Evolutionary conservation across 805 yeast genomes (phyloP).

Genomic region (Candida silvatica): DNA sequence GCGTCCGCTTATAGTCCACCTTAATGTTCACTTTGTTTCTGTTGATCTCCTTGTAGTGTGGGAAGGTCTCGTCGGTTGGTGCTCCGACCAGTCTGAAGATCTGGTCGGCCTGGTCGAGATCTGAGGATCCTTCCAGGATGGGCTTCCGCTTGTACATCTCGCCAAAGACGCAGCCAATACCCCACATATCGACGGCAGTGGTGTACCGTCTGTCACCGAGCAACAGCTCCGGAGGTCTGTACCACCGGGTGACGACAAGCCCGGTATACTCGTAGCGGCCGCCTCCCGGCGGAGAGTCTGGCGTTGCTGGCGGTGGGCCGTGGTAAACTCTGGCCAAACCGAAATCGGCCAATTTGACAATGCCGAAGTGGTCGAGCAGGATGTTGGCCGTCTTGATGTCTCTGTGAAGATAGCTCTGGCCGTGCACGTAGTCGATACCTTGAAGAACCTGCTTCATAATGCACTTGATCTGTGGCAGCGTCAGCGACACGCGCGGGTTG

Average conservation of each 20-base stretch:
- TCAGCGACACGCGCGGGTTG: conserved; percentile 58
- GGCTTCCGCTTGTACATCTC: conserved; percentile 81
- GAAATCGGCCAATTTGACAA: conserved; percentile 87
- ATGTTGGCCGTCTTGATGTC: conserved; percentile 97
- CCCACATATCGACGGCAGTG: conserved; percentile 97
- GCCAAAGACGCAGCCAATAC: conserved; percentile 91
- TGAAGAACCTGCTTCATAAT: conserved; percentile 67
- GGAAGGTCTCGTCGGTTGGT: conserved; percentile 56
- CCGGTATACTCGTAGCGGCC: conserved; percentile 47
- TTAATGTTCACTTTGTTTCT: conserved; percentile 33
- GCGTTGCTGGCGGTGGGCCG: conserved; percentile 26
- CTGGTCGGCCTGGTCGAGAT: conserved; percentile 76
- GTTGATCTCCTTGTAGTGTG: conserved; percentile 51
- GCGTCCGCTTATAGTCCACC: conserved; percentile 27
- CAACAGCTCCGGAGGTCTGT: conserved; percentile 89
- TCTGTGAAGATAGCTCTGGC: conserved; percentile 56
- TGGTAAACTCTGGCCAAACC: conserved; percentile 70
- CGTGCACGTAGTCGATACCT: conserved; percentile 80
- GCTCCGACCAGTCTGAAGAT: conserved; percentile 80
- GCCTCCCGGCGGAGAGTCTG: conserved; percentile 37
- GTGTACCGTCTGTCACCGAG: conserved; percentile 82
- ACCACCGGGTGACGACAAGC: conserved; percentile 93
- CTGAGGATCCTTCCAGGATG: conserved; percentile 76
- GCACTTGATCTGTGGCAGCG: conserved; percentile 69
- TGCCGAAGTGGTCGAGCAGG: conserved; percentile 66